Base-by-base conservation (phyloP, 176 grass and related monocot species). In the Otatea glauca region DNA sequence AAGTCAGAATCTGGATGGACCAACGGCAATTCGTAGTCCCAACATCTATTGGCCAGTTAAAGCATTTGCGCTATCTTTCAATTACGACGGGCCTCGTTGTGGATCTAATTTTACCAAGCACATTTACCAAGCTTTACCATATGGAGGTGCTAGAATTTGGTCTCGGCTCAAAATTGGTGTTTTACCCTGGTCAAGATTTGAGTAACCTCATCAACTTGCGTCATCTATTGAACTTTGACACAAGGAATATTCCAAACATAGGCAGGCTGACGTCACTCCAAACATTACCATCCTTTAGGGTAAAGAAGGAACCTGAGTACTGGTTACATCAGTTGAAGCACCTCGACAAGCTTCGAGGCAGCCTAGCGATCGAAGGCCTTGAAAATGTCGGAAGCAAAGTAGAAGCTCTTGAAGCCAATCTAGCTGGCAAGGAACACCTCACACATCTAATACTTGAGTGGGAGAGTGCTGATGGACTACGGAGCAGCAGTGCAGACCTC, bases 51-150 rank as follows among this genome's bases (percentile, higher is more conserved):
- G 38, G 38, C 5, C 38, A 39, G 38, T 39, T 39, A 39, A 39
- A 39, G 38, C 38, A 39, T 39, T 6, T 39, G 6, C 38, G 38
- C 10, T 47, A 47, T 47, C 44, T 47, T 47, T 9, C 44, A 47
- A 12, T 47, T 12, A 47, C 0, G 9, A 45, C 1, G 44, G 0
- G 9, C 10, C 0, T 12, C 10, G 0, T 3, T 47, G 9, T 47
- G 2, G 11, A 47, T 9, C 44, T 47, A 13, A 47, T 47, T 47
- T 47, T 47, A 47, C 44, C 44, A 13, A 47, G 44, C 0, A 47
- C 44, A 24, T 34, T 88, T n/a, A 71, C 38, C 47, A 69, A 65
- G 45, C 72, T 88, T 83, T 86, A 86, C 27, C 60, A 86, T 18
- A 68, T 86, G 39, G 54, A 77, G 67, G 5, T 62, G 6, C 15